These are phyloP conservation scores for Lasiodiplodia citricola DNA, from an alignment of 2,329 filamentous ascomycete genomes.

Conservation along the genomic window DNA sequence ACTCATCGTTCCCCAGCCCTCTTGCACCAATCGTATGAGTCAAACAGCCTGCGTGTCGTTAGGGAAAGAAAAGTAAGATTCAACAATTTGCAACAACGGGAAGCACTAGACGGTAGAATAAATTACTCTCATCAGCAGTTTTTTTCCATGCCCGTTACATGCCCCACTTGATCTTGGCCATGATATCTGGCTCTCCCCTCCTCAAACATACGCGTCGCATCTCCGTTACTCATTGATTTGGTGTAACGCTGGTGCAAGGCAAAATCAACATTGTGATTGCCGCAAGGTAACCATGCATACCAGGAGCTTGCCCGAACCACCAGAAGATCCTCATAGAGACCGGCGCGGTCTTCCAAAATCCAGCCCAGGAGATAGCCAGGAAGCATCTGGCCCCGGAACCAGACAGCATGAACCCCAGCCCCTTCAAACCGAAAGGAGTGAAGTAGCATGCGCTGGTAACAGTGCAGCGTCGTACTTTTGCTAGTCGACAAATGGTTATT, in stretches of 20 bases:
- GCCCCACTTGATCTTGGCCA: not conserved
- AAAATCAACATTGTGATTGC: not conserved
- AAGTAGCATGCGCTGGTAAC: too few species aligned
- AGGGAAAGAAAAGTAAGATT: not conserved
- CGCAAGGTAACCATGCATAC: not conserved
- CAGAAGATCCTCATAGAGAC: too few species aligned
- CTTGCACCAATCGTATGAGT: not conserved
- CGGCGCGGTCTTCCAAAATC: too few species aligned
- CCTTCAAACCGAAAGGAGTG: too few species aligned
- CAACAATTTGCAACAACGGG: not conserved
- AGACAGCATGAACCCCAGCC: too few species aligned
- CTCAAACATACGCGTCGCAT: not conserved
- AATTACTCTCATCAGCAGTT: not conserved
- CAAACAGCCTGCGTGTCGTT: not conserved
- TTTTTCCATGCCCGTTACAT: not conserved
- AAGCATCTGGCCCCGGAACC: too few species aligned
- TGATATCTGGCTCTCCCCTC: not conserved
- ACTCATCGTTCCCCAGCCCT: not conserved
- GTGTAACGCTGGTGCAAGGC: not conserved
- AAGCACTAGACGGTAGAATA: not conserved
- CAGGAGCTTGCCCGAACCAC: too few species aligned
- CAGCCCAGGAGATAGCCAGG: too few species aligned
- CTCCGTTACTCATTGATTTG: not conserved
- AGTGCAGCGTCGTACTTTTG: too few species aligned
- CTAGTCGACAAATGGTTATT: too few species aligned